Base-by-base conservation (phyloP, 345 rosid genomes). In the Eucalyptus regnans region DNA sequence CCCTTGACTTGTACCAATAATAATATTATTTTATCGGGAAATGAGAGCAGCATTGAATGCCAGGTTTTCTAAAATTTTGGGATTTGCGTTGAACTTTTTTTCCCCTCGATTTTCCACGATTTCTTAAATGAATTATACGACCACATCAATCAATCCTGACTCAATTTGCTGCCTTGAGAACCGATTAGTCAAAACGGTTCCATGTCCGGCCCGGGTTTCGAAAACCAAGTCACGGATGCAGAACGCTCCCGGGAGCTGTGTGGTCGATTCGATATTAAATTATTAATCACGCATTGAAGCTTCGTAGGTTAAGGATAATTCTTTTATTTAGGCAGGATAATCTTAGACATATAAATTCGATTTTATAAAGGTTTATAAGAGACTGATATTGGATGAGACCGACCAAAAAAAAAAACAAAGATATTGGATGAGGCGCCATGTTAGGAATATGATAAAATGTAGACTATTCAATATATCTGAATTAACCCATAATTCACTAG, bases 391-490 rank as follows among this genome's bases (percentile, higher is more conserved):
- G 3, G 62, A 4, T 4, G 18, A 29, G 33, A n/a, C n/a, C n/a
- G n/a, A n/a, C n/a, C n/a, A n/a, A n/a, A n/a, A n/a, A n/a, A n/a
- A n/a, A n/a, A n/a, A n/a, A n/a, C n/a, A n/a, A n/a, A n/a, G 27
- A 56, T 23, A 56, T 56, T 9, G 3, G 62, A 4, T 4, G 18
- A 29, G 33, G 1, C 1, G 8, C 31, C 31, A 1, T 6, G 31
- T 60, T 0, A 62, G 17, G n/a, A 12, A 62, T 12, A 12, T 62
- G 4, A 27, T 62, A 1, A 27, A 13, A 25, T 27, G 68, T 12
- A 12, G 2, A 12, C 0, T 2, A 27, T 10, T 62, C 1, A 62
- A 62, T 62, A 6, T 62, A 62, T 29, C 15, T 0, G 0, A 62
- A 12, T 62, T 62, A 6, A 29, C 15, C 8, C 2, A 62, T 29